Base-by-base conservation (phyloP, 192 early-diverging fungal species). In the Kickxella alabastrina region DNA sequence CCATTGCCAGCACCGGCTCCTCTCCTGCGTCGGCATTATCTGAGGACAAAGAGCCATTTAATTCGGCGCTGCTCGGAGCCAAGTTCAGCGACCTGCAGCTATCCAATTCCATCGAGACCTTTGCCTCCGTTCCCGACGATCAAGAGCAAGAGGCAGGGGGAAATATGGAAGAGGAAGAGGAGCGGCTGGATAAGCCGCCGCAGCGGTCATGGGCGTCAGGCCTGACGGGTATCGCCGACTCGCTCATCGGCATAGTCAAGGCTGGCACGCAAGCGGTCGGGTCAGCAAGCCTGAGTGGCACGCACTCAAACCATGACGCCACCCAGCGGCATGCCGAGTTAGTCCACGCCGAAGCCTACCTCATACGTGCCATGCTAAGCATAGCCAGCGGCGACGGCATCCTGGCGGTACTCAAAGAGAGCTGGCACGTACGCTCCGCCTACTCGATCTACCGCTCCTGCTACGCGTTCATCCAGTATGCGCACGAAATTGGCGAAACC, bases 341-440 rank as follows among this genome's bases (percentile, higher is more conserved):
- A 31, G 82, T 90, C 6, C 82, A 85, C 46, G 91, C 91, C 8
- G 92, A 95, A 32, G 76, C 83, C 4, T 79, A 81, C 35, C 69
- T 93, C 41, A 37, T 93, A 48, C 83, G 86, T 21, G 82, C 90
- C 7, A 57, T 88, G 25, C 76, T 95, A 19, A 84, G 82, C 43
- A 80, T 92, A 24, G 62, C 88, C 25, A 79, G 80, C 40, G 87
- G 92, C 52, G 78, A 87, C 31, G 90, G 87, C 52, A 53, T 88
- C 24, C 72, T 92, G 39, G 80, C 83, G 12, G 83, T 91, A 36
- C 53, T 95, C 9, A 77, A 81, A 45, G 90, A 95, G 54, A 86
- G 89, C 24, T 75, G 92, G 61, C 82, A 85, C 37, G 83, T 92
- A 17, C 84, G 86, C 1, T 64, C 71, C 10, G 71, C 81, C 10